These are phyloP conservation scores for Zhuliangozyma parablackwelliae DNA, from an alignment of 1,139 yeast genomes.

Conservation along the genomic window DNA sequence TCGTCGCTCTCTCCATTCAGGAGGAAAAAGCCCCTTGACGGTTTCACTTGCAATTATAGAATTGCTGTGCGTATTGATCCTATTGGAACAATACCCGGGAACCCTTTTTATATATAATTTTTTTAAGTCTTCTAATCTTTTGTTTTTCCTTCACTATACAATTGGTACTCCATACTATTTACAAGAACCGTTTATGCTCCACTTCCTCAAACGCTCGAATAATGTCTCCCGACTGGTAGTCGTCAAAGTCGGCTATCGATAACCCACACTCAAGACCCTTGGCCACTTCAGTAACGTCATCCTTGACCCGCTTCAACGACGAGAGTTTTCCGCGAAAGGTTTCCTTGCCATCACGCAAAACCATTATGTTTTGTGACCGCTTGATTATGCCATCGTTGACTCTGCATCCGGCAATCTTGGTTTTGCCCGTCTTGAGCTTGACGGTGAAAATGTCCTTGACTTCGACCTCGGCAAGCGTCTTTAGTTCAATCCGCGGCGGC, in stretches of 20 bases:
- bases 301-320: constrained; percentile 78
- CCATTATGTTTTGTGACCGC: constrained; percentile 57
- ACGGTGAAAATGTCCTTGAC: constrained; percentile 72
- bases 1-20: too few species aligned
- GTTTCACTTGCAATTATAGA: too few species aligned
- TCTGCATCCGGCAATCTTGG: constrained; percentile 83
- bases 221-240: constrained; percentile 69
- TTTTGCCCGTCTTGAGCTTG: constrained; percentile 45
- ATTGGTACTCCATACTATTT: constrained; percentile 3
- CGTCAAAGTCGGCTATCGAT: constrained; percentile 66
- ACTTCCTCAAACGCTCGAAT: constrained; percentile 73
- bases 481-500: constrained; percentile 64
- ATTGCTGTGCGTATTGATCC: too few species aligned
- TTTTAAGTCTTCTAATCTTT: too few species aligned
- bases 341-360: constrained; percentile 50
- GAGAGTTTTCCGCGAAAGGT: constrained; percentile 67
- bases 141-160: too few species aligned
- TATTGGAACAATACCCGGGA: too few species aligned
- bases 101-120: too few species aligned
- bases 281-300: constrained; percentile 70
- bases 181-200: constrained; percentile 65
- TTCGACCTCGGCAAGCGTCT: constrained; percentile 64
- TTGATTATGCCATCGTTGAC: constrained; percentile 68
- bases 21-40: too few species aligned
- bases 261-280: constrained; percentile 93